Conservation (phyloP, 805 yeast genomes). For the Candida ortonii region DNA sequence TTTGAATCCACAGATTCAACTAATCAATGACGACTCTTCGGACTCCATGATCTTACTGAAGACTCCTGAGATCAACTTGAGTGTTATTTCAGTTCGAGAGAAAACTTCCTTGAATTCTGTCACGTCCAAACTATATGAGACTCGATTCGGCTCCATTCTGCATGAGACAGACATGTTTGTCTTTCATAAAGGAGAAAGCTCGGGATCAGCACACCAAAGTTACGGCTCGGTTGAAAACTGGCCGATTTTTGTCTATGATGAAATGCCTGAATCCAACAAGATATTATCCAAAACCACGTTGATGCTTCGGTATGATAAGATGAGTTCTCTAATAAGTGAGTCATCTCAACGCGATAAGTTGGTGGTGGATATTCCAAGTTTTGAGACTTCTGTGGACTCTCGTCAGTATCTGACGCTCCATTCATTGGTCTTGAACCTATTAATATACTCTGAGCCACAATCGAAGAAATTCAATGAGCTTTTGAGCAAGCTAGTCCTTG, state of each 20-base stretch:
- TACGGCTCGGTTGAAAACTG: constrained; percentile 67
- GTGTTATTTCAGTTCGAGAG: constrained; percentile 63
- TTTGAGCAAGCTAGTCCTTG: constrained; percentile 62
- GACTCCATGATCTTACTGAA: constrained; percentile 66
- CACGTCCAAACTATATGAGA: constrained; percentile 45
- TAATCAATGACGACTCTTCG: constrained; percentile 48
- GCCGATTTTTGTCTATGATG: constrained; percentile 89
- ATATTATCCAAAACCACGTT: constrained; percentile 64
- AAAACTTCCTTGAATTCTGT: constrained; percentile 13
- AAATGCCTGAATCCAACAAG: constrained; percentile 48
- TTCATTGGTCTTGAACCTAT: constrained; percentile 56
- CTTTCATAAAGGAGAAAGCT: constrained; percentile 49
- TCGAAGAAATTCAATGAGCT: constrained; percentile 54
- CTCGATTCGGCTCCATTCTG: constrained; percentile 66
- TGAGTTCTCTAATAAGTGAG: constrained; percentile 39
- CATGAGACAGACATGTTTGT: constrained; percentile 71
- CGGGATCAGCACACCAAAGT: constrained; percentile 38
- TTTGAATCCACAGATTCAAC: constrained; percentile 80
- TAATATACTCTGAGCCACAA: constrained; percentile 66
- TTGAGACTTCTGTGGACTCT: constrained; percentile 68
- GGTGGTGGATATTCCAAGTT: constrained; percentile 65
- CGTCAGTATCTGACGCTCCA: constrained; percentile 67
- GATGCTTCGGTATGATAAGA: constrained; percentile 56
- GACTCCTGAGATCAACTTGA: constrained; percentile 67
- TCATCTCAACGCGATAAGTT: constrained; percentile 41